Conservation (phyloP, 192 early-diverging fungal genomes). For the Phycomyces blakesleeanus region DNA sequence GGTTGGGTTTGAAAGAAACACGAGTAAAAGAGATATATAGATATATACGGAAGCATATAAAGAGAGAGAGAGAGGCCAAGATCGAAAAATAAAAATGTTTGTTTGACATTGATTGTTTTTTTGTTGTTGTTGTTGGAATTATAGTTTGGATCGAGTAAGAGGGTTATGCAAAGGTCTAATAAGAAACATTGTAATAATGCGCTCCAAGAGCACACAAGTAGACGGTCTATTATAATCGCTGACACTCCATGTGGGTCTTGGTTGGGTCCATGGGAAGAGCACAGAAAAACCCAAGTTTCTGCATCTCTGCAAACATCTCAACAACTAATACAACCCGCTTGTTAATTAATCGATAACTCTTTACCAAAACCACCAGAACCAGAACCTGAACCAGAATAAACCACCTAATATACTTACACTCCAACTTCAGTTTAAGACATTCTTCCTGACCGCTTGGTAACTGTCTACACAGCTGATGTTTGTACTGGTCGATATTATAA, state of each 20-base stretch:
- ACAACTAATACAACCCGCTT: constrained; percentile 20
- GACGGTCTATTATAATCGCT: constrained; percentile 23
- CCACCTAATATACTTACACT: constrained; percentile 40
- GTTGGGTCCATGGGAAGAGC: constrained; percentile 43
- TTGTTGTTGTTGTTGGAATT: too few species aligned
- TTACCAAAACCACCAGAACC: too few species aligned
- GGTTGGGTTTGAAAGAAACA: neutral
- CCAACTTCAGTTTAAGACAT: constrained; percentile 38
- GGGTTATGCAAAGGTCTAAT: neutral
- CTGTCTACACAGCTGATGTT: constrained; percentile 30
- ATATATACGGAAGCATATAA: too few species aligned
- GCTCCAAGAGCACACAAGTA: too few species aligned
- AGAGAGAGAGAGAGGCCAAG: constrained; percentile 4
- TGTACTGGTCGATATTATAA: constrained; percentile 42
- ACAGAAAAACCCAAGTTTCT: constrained; percentile 48
- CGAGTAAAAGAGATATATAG: neutral
- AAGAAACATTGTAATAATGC: neutral
- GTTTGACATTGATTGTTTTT: too few species aligned
- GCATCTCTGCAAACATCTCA: constrained; percentile 45
- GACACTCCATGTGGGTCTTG: constrained; percentile 42
- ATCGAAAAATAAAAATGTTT: neutral
- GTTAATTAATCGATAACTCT: neutral
- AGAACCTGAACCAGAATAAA: too few species aligned
- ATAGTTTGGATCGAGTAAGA: neutral
- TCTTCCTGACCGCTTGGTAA: constrained; percentile 21